phyloP scores from a whole-genome alignment of 192 early-diverging fungal genomes.

The Obelidium mucronatum region DNA sequence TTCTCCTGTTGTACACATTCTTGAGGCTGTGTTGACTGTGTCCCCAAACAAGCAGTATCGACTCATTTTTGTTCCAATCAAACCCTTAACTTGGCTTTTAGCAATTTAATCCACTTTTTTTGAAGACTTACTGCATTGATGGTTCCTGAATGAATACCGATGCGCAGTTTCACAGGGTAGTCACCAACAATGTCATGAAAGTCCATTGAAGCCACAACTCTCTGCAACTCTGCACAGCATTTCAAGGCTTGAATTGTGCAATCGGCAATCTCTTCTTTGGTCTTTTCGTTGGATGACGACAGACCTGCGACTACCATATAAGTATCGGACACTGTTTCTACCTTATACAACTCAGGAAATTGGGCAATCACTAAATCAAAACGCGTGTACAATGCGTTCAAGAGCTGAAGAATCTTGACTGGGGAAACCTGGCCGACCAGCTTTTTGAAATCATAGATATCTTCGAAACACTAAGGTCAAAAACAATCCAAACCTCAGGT shows the following conservation, averaged over 20 bases:
- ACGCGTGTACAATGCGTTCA: constrained; percentile 28
- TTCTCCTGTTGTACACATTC: constrained; percentile 49
- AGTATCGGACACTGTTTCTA: constrained; percentile 42
- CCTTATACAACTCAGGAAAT: constrained; percentile 32
- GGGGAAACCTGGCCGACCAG: constrained; percentile 2
- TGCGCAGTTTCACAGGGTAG: constrained; percentile 34
- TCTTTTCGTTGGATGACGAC: constrained; percentile 3
- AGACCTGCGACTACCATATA: constrained; percentile 44
- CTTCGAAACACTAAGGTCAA: not conserved
- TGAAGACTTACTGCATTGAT: constrained; percentile 31
- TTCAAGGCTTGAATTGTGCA: constrained; percentile 27
- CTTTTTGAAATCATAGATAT: constrained; percentile 35
- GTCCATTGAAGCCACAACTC: constrained; percentile 6
- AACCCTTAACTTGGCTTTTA: constrained; percentile 28
- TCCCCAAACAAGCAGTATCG: constrained; percentile 57
- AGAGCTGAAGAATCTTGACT: constrained; percentile 31
- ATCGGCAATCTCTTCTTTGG: constrained; percentile 23
- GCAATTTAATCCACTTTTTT: not conserved
- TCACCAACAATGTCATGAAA: constrained; percentile 25
- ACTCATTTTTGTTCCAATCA: constrained; percentile 56
- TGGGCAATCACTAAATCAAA: constrained; percentile 32
- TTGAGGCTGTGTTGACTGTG: constrained; percentile 49
- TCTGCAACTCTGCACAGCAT: constrained; percentile 24
- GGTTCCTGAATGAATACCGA: constrained; percentile 52
- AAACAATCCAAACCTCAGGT: too few relatives aligned